These are phyloP conservation scores for Saturnispora hagleri DNA, from an alignment of 805 yeast species.

Conservation along the genomic window DNA sequence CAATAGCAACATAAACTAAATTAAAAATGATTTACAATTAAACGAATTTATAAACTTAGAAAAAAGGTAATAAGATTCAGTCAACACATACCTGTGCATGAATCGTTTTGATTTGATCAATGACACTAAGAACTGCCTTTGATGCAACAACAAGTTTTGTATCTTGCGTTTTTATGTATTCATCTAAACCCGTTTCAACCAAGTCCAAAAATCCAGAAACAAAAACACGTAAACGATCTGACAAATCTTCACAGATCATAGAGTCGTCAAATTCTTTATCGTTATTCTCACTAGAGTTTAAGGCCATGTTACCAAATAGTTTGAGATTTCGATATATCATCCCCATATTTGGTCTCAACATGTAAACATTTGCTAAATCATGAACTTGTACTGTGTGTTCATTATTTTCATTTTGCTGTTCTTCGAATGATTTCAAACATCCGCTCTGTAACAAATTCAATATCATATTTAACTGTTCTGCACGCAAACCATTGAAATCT, in stretches of 20 bases:
- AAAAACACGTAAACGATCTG: slow-evolving; percentile 45
- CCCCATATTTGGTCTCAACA: slow-evolving; percentile 36
- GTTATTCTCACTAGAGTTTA: slow-evolving; percentile 1
- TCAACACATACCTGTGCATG: slow-evolving; percentile 14
- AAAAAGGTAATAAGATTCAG: background rate
- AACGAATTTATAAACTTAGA: too few species aligned
- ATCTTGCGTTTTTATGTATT: slow-evolving; percentile 46
- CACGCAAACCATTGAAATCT: slow-evolving; percentile 14
- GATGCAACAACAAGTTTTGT: slow-evolving; percentile 16
- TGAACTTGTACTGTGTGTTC: slow-evolving; percentile 27
- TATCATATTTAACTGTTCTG: slow-evolving; percentile 34
- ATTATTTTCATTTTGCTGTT: background rate
- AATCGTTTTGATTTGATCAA: slow-evolving; percentile 14
- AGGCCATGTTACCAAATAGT: slow-evolving; percentile 33
- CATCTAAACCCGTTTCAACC: slow-evolving; percentile 40
- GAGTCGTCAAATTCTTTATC: slow-evolving; percentile 11
- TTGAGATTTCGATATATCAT: slow-evolving; percentile 44
- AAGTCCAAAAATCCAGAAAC: slow-evolving; percentile 43
- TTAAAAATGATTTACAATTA: too few species aligned
- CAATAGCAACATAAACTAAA: background rate
- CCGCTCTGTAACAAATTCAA: slow-evolving; percentile 20
- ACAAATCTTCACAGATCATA: slow-evolving; percentile 45
- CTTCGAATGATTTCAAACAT: slow-evolving; percentile 16
- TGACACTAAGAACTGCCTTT: slow-evolving; percentile 10
- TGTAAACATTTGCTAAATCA: slow-evolving; percentile 41